Percentiles rank a stretch among this genome's conserved stretches.
Evolutionary conservation across 78 protist genomes (phyloP).

Genomic region (Speleostelium caveatum): DNA sequence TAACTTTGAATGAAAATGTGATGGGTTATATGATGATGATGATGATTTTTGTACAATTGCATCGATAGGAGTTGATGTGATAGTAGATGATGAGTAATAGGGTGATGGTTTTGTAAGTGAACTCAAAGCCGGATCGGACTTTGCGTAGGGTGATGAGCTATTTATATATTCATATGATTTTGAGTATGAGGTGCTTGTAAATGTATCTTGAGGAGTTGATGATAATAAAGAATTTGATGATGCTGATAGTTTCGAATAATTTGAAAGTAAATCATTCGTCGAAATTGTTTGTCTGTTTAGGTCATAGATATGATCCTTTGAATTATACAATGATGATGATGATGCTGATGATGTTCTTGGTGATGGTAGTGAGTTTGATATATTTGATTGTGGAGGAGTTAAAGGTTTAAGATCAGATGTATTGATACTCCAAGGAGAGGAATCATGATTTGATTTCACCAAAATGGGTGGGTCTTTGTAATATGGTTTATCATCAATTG

Average conservation of each 20-base stretch:
- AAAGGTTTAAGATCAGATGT: neutral
- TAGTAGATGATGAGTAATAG: slow-evolving; percentile 3
- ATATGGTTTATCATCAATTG: slow-evolving; percentile 39
- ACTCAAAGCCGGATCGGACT: neutral
- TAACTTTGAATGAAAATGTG: too few relatives aligned
- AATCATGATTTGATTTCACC: too few relatives aligned
- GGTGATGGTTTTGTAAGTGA: neutral
- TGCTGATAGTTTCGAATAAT: too few relatives aligned
- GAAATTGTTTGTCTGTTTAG: too few relatives aligned
- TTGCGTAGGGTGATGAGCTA: neutral
- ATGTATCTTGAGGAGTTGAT: neutral
- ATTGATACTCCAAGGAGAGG: neutral
- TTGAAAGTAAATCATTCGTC: too few relatives aligned
- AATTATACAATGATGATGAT: too few relatives aligned
- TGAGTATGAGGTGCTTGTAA: neutral
- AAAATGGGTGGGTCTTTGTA: slow-evolving; percentile 40
- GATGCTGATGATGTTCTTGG: slow-evolving; percentile 17
- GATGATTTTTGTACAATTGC: neutral
- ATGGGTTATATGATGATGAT: neutral
- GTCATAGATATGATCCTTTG: too few relatives aligned
- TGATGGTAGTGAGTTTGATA: neutral
- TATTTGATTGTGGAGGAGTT: neutral
- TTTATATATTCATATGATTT: slow-evolving; percentile 1
- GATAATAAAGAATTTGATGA: too few relatives aligned
- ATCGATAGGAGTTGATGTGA: neutral